Evolutionary conservation across 495 filamentous ascomycete species (phyloP), one percentile per base, ranked within the genome.

Genomic region (Trypethelium eluteriae): DNA sequence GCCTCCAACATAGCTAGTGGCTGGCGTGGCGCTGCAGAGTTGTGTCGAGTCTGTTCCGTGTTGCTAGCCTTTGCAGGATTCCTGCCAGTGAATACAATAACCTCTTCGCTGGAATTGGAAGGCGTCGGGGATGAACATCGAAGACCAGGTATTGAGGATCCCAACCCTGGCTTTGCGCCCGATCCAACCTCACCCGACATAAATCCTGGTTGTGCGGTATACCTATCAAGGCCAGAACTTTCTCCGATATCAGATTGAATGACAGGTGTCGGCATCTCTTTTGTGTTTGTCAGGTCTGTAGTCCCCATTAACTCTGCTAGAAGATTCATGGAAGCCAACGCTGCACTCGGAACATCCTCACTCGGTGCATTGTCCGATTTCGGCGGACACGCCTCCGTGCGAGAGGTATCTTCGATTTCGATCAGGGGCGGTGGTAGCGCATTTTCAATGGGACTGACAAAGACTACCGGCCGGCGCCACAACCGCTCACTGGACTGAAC

Each of bases 81-180:
- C 57, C 87, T 77, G 38, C 87, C 87, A 62, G 74, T 75, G 72
- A 90, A 91, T 7, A 89, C 67, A 57, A 91, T 84, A n/a, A 88
- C 74, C 64, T 91, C 88, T 16, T 86, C 84, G 70, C 82, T 84
- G 2, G 86, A 87, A 65, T 84, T 80, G 0, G 83, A 85, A 7
- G 71, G 70, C 0, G 73, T 67, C n/a, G 77, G 77, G 7, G 83
- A 83, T 5, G 75, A 65, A 32, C 73, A 72, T 35, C 73, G 76
- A 35, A 76, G 62, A 35, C 39, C 66, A 34, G 75, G 75, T 39
- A 64, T 64, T 25, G 47, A 49, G 62, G 34, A 68, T 18, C 53
- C 53, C 2, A 32, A 35, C 7, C 36, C 6, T 11, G 7, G 32
- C 2, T 34, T 7, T 14, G 9, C 10, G n/a, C 36, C 6, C 7